These are phyloP conservation scores for Darksidea phi DNA, from an alignment of 495 filamentous ascomycete genomes.

Conservation along the genomic window DNA sequence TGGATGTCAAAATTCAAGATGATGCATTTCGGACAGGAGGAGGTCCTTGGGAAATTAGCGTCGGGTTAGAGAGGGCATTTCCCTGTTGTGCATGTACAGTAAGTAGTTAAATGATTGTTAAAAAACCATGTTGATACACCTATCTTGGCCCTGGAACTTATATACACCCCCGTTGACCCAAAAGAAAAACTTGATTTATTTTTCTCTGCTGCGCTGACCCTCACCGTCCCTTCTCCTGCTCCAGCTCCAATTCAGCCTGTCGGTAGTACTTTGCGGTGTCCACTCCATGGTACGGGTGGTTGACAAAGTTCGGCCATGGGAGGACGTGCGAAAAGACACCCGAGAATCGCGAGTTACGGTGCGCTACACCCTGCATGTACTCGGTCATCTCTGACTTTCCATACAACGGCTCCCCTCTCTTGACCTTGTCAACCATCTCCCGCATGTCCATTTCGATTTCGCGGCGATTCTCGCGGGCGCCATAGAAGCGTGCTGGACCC, in stretches of 20 bases:
- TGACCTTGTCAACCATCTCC: constrained; percentile 95
- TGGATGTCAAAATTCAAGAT: constrained; percentile 76
- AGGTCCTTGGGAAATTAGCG: constrained; percentile 48
- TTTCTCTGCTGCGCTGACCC: constrained; percentile 2
- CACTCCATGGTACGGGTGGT: constrained; percentile 92
- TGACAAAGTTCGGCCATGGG: constrained; percentile 97
- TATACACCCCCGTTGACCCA: constrained; percentile 6
- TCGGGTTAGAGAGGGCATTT: constrained; percentile 23
- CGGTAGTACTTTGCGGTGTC: constrained; percentile 98
- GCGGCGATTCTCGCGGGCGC: constrained; percentile 83
- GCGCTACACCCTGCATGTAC: constrained; percentile 90
- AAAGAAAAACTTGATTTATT: not conserved
- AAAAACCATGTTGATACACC: constrained; percentile 29
- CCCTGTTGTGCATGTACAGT: too few species aligned
- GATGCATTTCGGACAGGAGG: constrained; percentile 60
- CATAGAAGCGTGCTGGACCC: constrained; percentile 71
- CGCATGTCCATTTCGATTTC: constrained; percentile 95
- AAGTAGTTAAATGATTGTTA: too few species aligned
- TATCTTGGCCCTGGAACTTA: constrained; percentile 5
- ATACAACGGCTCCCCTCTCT: constrained; percentile 87
- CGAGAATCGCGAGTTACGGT: constrained; percentile 87
- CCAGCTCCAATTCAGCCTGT: constrained; percentile 91
- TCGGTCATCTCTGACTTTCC: constrained; percentile 72
- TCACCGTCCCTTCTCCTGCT: constrained; percentile 57
- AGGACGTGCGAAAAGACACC: constrained; percentile 76